These are phyloP conservation scores for Skeletonema marinoi DNA, from an alignment of 108 stramenopile genomes.

Conservation along the genomic window DNA sequence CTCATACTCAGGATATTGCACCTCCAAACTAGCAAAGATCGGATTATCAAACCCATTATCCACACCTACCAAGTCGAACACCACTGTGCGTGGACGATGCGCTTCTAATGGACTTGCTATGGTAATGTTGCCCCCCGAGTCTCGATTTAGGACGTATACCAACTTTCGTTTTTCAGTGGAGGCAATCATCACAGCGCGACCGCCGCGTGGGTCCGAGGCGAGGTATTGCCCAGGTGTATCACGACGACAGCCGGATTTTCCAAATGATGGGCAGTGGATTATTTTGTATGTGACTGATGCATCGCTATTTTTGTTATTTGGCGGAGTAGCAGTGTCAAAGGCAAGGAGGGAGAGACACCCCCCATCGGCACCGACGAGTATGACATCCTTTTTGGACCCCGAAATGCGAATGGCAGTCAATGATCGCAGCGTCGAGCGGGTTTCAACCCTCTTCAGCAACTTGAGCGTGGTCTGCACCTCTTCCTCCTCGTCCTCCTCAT, in stretches of 20 bases:
- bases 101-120: constrained; percentile 96
- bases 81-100: constrained; percentile 85
- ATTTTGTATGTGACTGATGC: background rate
- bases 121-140: constrained; percentile 72
- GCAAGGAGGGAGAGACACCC: constrained; percentile 87
- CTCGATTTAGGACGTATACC: constrained; percentile 94
- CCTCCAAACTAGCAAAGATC: constrained; percentile 94
- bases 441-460: constrained; percentile 68
- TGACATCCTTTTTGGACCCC: constrained; percentile 87
- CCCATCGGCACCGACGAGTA: constrained; percentile 90
- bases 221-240: constrained; percentile 96
- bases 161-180: constrained; percentile 96
- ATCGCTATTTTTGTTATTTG: background rate
- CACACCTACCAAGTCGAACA: constrained; percentile 85
- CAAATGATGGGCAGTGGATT: constrained; percentile 39
- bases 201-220: constrained; percentile 92
- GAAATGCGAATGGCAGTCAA: constrained; percentile 74
- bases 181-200: constrained; percentile 84
- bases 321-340: constrained; percentile 47
- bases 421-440: constrained; percentile 74
- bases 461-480: constrained; percentile 52
- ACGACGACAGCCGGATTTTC: constrained; percentile 88
- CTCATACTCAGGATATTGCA: constrained; percentile 91
- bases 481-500: constrained; percentile 62
- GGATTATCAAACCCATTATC: constrained; percentile 99